Percentiles rank a stretch among this genome's conserved stretches.
phyloP scores from a whole-genome alignment of 176 grass and related monocot genomes.

The Poa pratensis region DNA sequence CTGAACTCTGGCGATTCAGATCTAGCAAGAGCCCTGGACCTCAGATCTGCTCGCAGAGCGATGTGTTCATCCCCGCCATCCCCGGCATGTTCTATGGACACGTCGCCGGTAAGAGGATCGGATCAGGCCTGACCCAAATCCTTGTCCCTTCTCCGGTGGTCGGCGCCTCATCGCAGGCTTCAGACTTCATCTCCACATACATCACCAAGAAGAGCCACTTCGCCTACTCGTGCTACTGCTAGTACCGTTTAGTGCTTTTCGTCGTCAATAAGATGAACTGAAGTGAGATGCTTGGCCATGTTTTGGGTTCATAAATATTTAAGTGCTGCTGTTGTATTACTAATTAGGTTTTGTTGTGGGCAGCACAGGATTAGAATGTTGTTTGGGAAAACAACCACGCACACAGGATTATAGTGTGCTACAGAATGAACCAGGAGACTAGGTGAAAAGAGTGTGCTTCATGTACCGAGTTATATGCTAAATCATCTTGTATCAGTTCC shows the following conservation, averaged over 20 bases:
- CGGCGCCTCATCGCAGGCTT: constrained; percentile 30
- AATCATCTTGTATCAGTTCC: constrained; percentile 10
- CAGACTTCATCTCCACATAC: constrained; percentile 72
- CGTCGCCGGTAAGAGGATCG: constrained; percentile 76
- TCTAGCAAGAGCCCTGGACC: constrained; percentile 76
- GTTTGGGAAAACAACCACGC: constrained; percentile 5
- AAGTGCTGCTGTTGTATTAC: constrained; percentile 36
- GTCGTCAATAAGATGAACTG: constrained; percentile 42
- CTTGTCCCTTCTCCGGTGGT: constrained; percentile 53
- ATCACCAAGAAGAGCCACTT: constrained; percentile 74
- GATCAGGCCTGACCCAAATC: constrained; percentile 64
- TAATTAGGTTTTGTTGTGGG: constrained; percentile 38
- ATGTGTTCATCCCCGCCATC: constrained; percentile 76
- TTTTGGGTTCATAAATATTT: constrained; percentile 44
- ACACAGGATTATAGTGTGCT: background rate
- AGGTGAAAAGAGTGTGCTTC: constrained; percentile 13
- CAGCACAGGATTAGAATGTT: background rate
- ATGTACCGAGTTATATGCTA: constrained; percentile 9
- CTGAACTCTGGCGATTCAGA: constrained; percentile 63
- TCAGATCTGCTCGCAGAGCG: constrained; percentile 76
- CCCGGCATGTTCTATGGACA: constrained; percentile 86
- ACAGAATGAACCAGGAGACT: background rate
- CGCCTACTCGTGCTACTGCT: constrained; percentile 76
- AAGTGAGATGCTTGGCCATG: constrained; percentile 32
- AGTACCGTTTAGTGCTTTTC: background rate